A percentile compares a stretch with the other conserved stretches of the same genome.
phyloP scores from a whole-genome alignment of 164 flowering plant species.

The Aristolochia fimbriata region DNA sequence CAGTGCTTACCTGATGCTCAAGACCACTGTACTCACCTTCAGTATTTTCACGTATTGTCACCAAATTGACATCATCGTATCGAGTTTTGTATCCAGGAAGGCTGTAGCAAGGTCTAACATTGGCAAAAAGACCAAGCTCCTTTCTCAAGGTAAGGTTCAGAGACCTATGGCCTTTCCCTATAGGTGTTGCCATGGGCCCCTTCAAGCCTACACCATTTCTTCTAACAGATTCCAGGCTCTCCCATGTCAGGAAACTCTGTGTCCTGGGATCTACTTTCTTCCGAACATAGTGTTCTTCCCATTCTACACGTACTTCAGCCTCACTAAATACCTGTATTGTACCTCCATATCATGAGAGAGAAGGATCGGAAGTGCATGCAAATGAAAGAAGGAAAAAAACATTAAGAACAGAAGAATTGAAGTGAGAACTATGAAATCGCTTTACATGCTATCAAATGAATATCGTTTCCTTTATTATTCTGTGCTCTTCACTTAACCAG shows the following conservation, averaged over 20 bases:
- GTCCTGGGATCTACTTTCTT: slow-evolving; percentile 77
- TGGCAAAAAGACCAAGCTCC: slow-evolving; percentile 91
- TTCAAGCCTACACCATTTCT: slow-evolving; percentile 74
- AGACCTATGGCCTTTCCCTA: slow-evolving; percentile 94
- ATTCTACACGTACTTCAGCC: slow-evolving; percentile 84
- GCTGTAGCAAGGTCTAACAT: slow-evolving; percentile 94
- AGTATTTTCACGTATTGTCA: slow-evolving; percentile 94
- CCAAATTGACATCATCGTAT: slow-evolving; percentile 83
- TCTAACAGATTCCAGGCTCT: slow-evolving; percentile 85
- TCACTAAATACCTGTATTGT: slow-evolving; percentile 47
- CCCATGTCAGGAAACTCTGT: slow-evolving; percentile 93
- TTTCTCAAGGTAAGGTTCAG: slow-evolving; percentile 88
- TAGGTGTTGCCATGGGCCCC: slow-evolving; percentile 98
- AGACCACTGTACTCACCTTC: slow-evolving; percentile 99
- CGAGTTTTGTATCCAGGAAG: slow-evolving; percentile 90
- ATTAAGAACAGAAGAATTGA: background rate
- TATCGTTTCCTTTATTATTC: too few relatives aligned
- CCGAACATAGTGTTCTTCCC: slow-evolving; percentile 96
- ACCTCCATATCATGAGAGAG: too few relatives aligned
- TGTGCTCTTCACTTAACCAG: too few relatives aligned
- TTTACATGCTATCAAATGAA: too few relatives aligned
- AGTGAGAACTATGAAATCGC: too few relatives aligned
- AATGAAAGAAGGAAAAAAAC: background rate
- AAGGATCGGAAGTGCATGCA: background rate
- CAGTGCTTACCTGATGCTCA: slow-evolving; percentile 66